Conservation (phyloP, 257 asterid genomes). For the Schizonepeta tenuifolia region DNA sequence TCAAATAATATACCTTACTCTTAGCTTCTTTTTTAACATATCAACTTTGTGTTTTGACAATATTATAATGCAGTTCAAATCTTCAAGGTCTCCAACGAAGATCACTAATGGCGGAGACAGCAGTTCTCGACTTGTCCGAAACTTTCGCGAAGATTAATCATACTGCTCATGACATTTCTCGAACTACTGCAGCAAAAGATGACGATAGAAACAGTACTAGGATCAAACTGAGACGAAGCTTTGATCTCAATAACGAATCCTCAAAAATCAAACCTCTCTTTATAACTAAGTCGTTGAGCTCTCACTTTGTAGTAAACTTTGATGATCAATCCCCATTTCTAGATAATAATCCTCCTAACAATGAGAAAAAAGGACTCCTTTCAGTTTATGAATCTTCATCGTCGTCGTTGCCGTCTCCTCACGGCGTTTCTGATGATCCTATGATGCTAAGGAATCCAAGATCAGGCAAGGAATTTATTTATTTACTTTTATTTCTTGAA, state of each 20-base stretch:
- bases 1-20: no score
- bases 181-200: slow-evolving; percentile 17
- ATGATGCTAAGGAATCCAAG: background rate
- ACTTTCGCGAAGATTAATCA: slow-evolving; percentile 17
- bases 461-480: slow-evolving; percentile 17
- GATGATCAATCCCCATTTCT: slow-evolving; percentile 27
- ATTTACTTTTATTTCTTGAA: no score
- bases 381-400: slow-evolving; percentile 29
- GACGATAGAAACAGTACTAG: background rate
- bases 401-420: slow-evolving; percentile 12
- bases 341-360: background rate
- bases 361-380: slow-evolving; percentile 33
- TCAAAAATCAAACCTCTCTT: slow-evolving; percentile 22
- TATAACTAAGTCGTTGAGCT: slow-evolving; percentile 41
- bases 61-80: slow-evolving; percentile 14
- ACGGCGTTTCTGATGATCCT: slow-evolving; percentile 10
- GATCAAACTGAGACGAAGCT: slow-evolving; percentile 43
- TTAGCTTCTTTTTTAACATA: background rate
- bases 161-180: background rate
- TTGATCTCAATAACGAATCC: slow-evolving; percentile 33
- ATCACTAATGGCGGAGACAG: slow-evolving; percentile 30
- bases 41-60: background rate
- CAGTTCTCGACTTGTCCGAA: slow-evolving; percentile 24
- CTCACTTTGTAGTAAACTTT: slow-evolving; percentile 34
- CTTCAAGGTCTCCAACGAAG: slow-evolving; percentile 5